These are phyloP conservation scores for Cercospora zeina DNA, from an alignment of 2,329 filamentous ascomycete genomes.

Conservation along the genomic window DNA sequence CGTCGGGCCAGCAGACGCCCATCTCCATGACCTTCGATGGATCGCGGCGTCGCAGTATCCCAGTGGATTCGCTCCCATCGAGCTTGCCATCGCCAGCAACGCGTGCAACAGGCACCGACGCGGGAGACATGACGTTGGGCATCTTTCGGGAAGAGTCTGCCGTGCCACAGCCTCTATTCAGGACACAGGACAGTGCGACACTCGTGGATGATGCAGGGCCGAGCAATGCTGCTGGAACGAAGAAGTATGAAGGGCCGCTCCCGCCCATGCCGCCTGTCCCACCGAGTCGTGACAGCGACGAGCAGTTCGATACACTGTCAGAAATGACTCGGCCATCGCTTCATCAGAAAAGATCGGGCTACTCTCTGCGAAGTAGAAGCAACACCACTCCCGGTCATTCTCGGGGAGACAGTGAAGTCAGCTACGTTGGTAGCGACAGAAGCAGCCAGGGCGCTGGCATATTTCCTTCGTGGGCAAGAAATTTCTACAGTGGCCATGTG, in stretches of 20 bases:
- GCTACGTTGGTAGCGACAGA: conserved; percentile 35
- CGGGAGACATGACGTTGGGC: conserved; percentile 38
- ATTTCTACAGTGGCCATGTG: conserved; percentile 39
- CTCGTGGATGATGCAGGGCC: conserved; percentile 10
- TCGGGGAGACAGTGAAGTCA: conserved; percentile 36
- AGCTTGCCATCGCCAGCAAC: conserved; percentile 27
- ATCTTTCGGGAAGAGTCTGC: conserved; percentile 38
- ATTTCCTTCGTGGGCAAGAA: conserved; percentile 42
- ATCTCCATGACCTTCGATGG: conserved; percentile 27
- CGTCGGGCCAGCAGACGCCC: conserved; percentile 33
- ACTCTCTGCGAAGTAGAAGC: conserved; percentile 36
- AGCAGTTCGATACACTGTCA: conserved; percentile 40
- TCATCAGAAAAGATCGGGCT: conserved; percentile 40
- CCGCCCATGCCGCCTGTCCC: conserved; percentile 39
- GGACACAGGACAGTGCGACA: conserved; percentile 17
- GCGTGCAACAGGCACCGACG: conserved; percentile 26
- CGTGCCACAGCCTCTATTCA: conserved; percentile 41
- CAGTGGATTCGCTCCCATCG: conserved; percentile 29
- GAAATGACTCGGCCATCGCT: conserved; percentile 39
- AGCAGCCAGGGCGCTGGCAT: conserved; percentile 34
- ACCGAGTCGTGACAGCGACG: conserved; percentile 34
- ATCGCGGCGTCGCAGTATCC: conserved; percentile 31
- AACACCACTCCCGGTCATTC: conserved; percentile 38
- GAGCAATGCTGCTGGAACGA: conserved; percentile 13
- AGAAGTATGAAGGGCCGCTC: conserved; percentile 36